Base-by-base conservation (phyloP, 2,329 filamentous ascomycete species). In the Aspergillus clavatus region DNA sequence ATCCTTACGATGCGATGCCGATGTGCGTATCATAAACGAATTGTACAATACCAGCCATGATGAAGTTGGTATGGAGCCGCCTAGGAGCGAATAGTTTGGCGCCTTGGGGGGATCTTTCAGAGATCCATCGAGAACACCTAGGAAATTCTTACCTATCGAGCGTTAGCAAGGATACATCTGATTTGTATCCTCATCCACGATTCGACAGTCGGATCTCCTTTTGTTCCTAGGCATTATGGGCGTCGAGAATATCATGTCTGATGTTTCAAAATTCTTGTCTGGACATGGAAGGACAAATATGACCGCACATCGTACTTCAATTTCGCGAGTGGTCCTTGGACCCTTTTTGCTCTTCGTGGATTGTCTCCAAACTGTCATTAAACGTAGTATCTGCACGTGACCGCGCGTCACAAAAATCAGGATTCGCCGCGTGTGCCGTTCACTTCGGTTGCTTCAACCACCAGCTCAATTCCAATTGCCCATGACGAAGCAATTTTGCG, bases 391-490 rank as follows among this genome's bases (percentile, higher is more conserved):
- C 21, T 0, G 23, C 55, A 58, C 52, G 52, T 58, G 55, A 54
- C 40, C 41, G 46, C 55, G 55, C 47, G 55, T 49, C 52, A 44
- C 44, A 48, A 48, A 45, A 55, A 48, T 43, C 33, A 38, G 35
- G 35, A n/a, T 28, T 47, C 42, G 42, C 42, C 38, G 42, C 43
- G 49, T 47, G 46, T 54, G 36, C 63, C 62, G 26, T 38, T 38
- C 28, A 22, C 36, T 46, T 29, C n/a, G 26, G 18, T 18, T 42
- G 14, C 43, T 19, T 31, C 29, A 35, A 19, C 28, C 7, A 5
- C 27, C 40, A 23, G n/a, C n/a, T n/a, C n/a, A n/a, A n/a, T n/a
- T 26, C n/a, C 37, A 16, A 35, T 21, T 14, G 12, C 2, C 7
- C 10, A 35, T 11, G 31, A 19, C 16, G 31, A 12, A 12, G 11